These are phyloP conservation scores for Neofusicoccum ribis DNA, from an alignment of 2,329 filamentous ascomycete species.

Conservation along the genomic window DNA sequence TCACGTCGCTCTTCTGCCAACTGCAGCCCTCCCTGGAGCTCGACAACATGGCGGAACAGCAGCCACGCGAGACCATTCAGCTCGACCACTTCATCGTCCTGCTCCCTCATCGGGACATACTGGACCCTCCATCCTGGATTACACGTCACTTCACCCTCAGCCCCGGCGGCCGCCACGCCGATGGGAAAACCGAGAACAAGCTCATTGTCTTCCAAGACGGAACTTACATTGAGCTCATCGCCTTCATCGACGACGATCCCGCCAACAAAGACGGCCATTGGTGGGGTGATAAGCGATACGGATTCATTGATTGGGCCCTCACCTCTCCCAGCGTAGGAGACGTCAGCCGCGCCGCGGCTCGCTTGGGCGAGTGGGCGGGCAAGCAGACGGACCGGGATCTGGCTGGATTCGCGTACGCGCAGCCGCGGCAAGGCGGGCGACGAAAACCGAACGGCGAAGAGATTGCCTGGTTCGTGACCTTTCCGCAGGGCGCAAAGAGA, in stretches of 20 bases:
- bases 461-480: conserved; percentile 61
- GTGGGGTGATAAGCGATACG: conserved; percentile 57
- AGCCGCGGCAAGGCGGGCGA: neutral
- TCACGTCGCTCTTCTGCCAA: neutral
- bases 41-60: conserved; percentile 5
- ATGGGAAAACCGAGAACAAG: conserved; percentile 61
- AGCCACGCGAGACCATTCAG: conserved; percentile 22
- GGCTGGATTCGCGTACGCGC: neutral
- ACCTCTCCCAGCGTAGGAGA: conserved; percentile 40
- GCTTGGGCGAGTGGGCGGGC: neutral
- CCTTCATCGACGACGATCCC: conserved; percentile 55
- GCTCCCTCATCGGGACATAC: conserved; percentile 53
- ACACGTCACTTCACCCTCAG: conserved; percentile 58
- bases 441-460: conserved; percentile 55
- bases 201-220: conserved; percentile 65
- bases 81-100: conserved; percentile 68
- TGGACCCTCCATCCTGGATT: conserved; percentile 52
- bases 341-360: neutral
- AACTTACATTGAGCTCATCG: conserved; percentile 66
- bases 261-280: conserved; percentile 50
- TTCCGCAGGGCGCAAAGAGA: conserved; percentile 46
- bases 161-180: conserved; percentile 62
- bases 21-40: conserved; percentile 15
- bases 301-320: conserved; percentile 64
- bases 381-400: neutral